Conservation (phyloP, 2,329 filamentous ascomycete genomes). For the Curvularia hawaiiensis region DNA sequence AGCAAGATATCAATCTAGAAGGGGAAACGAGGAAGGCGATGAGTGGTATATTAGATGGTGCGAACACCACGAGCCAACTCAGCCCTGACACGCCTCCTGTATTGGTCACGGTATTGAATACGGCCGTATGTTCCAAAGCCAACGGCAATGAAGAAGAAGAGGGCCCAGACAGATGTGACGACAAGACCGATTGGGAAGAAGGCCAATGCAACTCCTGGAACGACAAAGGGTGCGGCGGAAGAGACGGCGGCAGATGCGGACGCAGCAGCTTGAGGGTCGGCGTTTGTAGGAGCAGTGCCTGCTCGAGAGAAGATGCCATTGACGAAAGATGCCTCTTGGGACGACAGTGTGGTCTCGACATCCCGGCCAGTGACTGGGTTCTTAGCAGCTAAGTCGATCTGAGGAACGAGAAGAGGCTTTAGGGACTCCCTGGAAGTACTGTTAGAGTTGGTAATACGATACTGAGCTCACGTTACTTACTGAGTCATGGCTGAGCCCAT, state of each 20-base stretch:
- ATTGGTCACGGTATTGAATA: slow-evolving; percentile 69
- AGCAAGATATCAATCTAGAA: background rate
- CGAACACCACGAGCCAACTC: slow-evolving; percentile 41
- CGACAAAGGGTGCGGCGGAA: slow-evolving; percentile 61
- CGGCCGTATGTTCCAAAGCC: slow-evolving; percentile 70
- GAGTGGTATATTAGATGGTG: slow-evolving; percentile 37
- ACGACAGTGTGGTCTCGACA: slow-evolving; percentile 68
- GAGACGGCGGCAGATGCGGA: slow-evolving; percentile 50
- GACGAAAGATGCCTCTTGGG: slow-evolving; percentile 73
- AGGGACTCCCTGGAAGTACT: slow-evolving; percentile 56
- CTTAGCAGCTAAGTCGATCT: slow-evolving; percentile 68
- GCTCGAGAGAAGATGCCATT: slow-evolving; percentile 70
- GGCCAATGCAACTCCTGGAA: slow-evolving; percentile 71
- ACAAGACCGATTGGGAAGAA: slow-evolving; percentile 74
- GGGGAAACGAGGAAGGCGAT: background rate
- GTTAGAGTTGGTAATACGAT: slow-evolving; percentile 16
- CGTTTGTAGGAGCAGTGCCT: slow-evolving; percentile 54
- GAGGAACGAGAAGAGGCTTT: slow-evolving; percentile 69
- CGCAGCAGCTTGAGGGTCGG: slow-evolving; percentile 50
- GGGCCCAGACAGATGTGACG: slow-evolving; percentile 67
- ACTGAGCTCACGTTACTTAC: slow-evolving; percentile 53
- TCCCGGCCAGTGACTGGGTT: slow-evolving; percentile 54
- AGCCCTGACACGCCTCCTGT: slow-evolving; percentile 58
- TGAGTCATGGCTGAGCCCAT: slow-evolving; percentile 63
- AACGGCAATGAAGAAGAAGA: slow-evolving; percentile 58